Percentiles rank a stretch among this genome's conserved stretches.
phyloP scores from a whole-genome alignment of 2,329 filamentous ascomycete genomes.

The Pseudocercospora fijiensis region DNA sequence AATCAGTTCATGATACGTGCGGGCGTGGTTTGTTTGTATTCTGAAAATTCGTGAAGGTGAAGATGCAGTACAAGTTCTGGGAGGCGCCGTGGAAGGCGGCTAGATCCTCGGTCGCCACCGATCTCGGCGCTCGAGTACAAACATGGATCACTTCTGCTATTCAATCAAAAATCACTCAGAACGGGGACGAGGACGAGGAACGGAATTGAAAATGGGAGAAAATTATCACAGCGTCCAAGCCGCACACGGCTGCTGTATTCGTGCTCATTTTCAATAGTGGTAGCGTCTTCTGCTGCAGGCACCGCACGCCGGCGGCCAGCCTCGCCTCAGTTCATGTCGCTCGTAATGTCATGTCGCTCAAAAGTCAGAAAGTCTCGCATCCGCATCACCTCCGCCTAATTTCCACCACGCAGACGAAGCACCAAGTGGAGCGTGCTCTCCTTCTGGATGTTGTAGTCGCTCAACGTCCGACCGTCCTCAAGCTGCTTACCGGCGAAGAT shows the following conservation, averaged over 20 bases:
- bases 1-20: neutral
- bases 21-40: neutral
- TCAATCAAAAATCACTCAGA: too few relatives aligned
- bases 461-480: conserved; percentile 97
- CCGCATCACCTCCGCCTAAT: conserved; percentile 77
- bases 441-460: conserved; percentile 99
- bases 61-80: neutral
- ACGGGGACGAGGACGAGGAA: too few relatives aligned
- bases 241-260: neutral
- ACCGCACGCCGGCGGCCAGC: conserved; percentile 10
- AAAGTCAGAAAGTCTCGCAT: conserved; percentile 65
- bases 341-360: conserved; percentile 18
- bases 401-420: conserved; percentile 97
- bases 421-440: conserved; percentile 98
- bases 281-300: neutral
- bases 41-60: neutral
- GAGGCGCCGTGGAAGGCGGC: neutral
- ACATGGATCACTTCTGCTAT: too few relatives aligned
- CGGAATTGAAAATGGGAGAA: neutral
- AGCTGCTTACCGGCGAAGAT: conserved; percentile 99
- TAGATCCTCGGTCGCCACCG: neutral
- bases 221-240: neutral
- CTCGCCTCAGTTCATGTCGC: neutral
- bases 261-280: neutral
- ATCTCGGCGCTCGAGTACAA: neutral